Base-by-base conservation (phyloP, 2,329 filamentous ascomycete species). In the Fusarium protoensiforme region DNA sequence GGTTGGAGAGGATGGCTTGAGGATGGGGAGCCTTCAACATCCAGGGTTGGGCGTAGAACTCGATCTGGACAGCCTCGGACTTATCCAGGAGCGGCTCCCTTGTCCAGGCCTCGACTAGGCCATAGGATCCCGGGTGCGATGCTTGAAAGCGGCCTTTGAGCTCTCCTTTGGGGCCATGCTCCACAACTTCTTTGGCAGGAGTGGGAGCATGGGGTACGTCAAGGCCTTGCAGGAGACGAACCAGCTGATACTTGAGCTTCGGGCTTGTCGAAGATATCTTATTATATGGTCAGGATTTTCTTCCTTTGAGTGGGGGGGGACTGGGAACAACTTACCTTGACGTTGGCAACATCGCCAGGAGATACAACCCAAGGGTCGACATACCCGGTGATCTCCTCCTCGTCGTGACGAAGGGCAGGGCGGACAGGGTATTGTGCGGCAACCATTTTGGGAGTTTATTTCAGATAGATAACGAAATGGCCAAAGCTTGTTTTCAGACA, bases 301-400 rank as follows among this genome's bases (percentile, higher is more conserved):
- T 14, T 22, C 7, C 13, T 11, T 27, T 3, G 8, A 1, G 16
- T 18, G 2, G 9, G 1, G 0, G 3, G 4, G 20, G 4, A 8
- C 3, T 16, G 6, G 8, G 2, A 1, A 8, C 7, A 11, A 1
- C n/a, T 18, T 24, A 38, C 53, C 16, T 57, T 57, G 2, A 38
- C 33, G 16, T 57, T 24, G 22, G 53, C 53, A 18, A 57, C 33
- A 10, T 38, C 53, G 3, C 33, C 53, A 13, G 53, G 53, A 18
- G 53, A 57, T 1, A 57, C 33, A 18, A 57, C 22, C 53, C 64
- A 67, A 33, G 67, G 59, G 11, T 67, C 67, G 13, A 64, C 59
- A 36, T 67, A 67, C 8, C 67, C 67, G 9, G 51, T 69, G 20
- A 69, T 69, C 33, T 69, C 67, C 8, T 68, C 56, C 33, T 59